Evolutionary conservation across 2,329 filamentous ascomycete species (phyloP), one percentile per base, ranked within the genome.

Genomic region (Talaromyces rugulosus): DNA sequence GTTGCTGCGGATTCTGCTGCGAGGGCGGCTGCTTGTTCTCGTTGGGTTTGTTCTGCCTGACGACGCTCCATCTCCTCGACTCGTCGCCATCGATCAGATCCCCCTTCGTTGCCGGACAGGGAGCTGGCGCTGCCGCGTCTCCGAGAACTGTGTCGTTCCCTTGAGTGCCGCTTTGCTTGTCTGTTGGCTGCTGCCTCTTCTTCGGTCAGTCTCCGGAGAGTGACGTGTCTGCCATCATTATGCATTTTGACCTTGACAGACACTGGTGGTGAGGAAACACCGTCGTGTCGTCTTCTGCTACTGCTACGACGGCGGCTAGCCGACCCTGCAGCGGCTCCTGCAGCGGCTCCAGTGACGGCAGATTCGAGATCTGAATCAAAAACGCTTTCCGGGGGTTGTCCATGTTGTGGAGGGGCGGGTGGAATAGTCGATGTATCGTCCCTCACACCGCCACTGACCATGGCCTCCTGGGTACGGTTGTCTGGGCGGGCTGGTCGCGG

Each of bases 241-340:
- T 87, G 85, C 81, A 87, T 85, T 69, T 87, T 86, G 50, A 88
- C 81, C 71, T 87, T 87, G 60, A 89, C 81, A 33, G 83, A 86
- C 54, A 87, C 84, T 2, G 85, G 84, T n/a, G 84, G 85, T 0
- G 83, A 85, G 28, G 78, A 78, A 33, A 81, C 74, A 63, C 79
- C 78, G 52, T 80, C 77, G 47, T 75, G 71, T 42, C 67, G 70
- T 50, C n/a, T 52, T 57, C 69, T 67, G 36, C 70, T 71, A 18
- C 69, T 69, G 50, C 71, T 71, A 31, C 72, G 66, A 33, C 69
- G 68, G 36, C 69, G 69, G 52, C 71, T 72, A 47, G 72, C 72
- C 51, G 72, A 67, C 31, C 70, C 72, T 54, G 71, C 63, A 27
- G 71, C 72, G 31, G 72, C 67, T n/a, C 67, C 69, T 27, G 67